Conservation (phyloP, 2,329 filamentous ascomycete species). For the Chaetomium globosum region DNA sequence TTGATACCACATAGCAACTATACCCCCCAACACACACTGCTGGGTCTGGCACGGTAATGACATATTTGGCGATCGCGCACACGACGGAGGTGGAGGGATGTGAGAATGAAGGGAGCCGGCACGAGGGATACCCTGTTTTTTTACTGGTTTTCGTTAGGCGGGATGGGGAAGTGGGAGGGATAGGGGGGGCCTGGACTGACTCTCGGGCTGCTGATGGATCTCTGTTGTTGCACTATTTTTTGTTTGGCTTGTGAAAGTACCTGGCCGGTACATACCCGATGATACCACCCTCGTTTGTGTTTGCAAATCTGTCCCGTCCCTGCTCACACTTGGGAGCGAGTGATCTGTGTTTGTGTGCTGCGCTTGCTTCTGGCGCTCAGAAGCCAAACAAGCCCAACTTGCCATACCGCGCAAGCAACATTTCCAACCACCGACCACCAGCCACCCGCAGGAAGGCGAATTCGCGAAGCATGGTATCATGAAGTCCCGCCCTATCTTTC, state of each 20-base stretch:
- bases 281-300: constrained; percentile 20
- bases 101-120: no score
- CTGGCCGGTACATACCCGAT: neutral
- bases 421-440: no score
- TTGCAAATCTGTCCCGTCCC: no score
- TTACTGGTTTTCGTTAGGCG: neutral
- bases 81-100: neutral
- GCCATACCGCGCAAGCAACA: no score
- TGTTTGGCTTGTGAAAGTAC: neutral
- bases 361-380: no score
- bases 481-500: no score
- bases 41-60: neutral
- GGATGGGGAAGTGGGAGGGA: neutral
- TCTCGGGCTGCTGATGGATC: neutral
- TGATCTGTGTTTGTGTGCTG: no score
- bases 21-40: neutral
- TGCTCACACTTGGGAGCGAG: no score
- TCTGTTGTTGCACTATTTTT: neutral
- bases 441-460: no score
- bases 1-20: neutral
- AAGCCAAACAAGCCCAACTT: no score
- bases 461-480: no score
- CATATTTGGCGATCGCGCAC: neutral
- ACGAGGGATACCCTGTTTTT: constrained; percentile 3
- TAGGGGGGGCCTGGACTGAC: neutral